These are phyloP conservation scores for Cucumis cinereus DNA, from an alignment of 306 rosid genomes.

Conservation along the genomic window DNA sequence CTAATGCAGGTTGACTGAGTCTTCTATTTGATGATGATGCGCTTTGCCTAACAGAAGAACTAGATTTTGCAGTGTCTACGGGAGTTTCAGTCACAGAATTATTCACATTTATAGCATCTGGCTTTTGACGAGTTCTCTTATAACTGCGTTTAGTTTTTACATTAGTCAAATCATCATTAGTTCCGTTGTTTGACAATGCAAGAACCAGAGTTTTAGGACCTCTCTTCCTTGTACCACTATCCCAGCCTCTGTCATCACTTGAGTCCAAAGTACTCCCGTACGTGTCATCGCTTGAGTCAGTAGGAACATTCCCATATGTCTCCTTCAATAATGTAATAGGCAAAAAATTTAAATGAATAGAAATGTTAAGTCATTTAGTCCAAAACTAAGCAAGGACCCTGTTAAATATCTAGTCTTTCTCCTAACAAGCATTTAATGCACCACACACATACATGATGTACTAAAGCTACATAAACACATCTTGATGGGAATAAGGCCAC, in stretches of 20 bases:
- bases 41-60: slow-evolving; percentile 27
- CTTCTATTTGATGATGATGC: slow-evolving; percentile 38
- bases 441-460: neutral
- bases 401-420: neutral
- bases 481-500: neutral
- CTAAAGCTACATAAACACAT: neutral
- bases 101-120: slow-evolving; percentile 27
- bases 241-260: neutral
- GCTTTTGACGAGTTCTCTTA: slow-evolving; percentile 20
- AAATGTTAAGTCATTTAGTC: neutral
- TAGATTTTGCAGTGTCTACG: slow-evolving; percentile 26
- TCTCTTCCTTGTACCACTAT: slow-evolving; percentile 4
- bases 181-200: slow-evolving; percentile 19
- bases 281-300: slow-evolving; percentile 74
- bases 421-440: neutral
- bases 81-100: slow-evolving; percentile 27
- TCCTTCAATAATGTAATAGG: slow-evolving; percentile 42
- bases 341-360: slow-evolving; percentile 12
- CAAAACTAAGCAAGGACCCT: neutral
- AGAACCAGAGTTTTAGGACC: slow-evolving; percentile 5
- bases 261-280: slow-evolving; percentile 37
- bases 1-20: slow-evolving; percentile 56
- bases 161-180: slow-evolving; percentile 16
- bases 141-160: slow-evolving; percentile 19
- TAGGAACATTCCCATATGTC: slow-evolving; percentile 35